Evolutionary conservation across 805 yeast species (phyloP).

Genomic region (Lipomyces sp.): DNA sequence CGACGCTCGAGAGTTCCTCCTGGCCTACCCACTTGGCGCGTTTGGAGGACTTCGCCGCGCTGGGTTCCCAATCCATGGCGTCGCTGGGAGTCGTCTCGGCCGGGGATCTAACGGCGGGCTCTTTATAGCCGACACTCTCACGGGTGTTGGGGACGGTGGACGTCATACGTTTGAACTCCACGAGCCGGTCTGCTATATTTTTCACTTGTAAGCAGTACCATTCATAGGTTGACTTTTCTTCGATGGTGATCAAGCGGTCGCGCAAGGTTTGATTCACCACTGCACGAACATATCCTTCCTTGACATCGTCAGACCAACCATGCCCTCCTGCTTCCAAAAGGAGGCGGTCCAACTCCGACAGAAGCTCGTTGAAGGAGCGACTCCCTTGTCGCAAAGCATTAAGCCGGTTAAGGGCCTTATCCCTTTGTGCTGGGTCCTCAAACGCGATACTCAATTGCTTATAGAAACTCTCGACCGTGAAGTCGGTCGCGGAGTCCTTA

Average conservation of each 20-base stretch:
- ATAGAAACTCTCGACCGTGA: not conserved
- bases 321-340: not conserved
- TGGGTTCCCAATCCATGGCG: too few species aligned
- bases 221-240: not conserved
- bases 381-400: not conserved
- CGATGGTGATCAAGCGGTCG: not conserved
- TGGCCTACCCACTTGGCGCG: too few species aligned
- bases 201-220: not conserved
- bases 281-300: not conserved
- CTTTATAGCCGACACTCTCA: too few species aligned
- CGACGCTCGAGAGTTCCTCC: too few species aligned
- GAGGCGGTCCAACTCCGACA: not conserved
- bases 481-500: not conserved
- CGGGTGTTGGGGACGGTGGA: too few species aligned
- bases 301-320: not conserved
- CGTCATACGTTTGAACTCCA: not conserved
- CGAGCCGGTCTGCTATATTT: not conserved
- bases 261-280: not conserved
- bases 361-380: not conserved
- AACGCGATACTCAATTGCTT: not conserved
- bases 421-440: not conserved
- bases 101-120: too few species aligned
- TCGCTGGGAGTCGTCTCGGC: too few species aligned
- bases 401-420: not conserved
- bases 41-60: not conserved